Conservation (phyloP, 805 yeast genomes). For the Ogataea trehaloabstinens region DNA sequence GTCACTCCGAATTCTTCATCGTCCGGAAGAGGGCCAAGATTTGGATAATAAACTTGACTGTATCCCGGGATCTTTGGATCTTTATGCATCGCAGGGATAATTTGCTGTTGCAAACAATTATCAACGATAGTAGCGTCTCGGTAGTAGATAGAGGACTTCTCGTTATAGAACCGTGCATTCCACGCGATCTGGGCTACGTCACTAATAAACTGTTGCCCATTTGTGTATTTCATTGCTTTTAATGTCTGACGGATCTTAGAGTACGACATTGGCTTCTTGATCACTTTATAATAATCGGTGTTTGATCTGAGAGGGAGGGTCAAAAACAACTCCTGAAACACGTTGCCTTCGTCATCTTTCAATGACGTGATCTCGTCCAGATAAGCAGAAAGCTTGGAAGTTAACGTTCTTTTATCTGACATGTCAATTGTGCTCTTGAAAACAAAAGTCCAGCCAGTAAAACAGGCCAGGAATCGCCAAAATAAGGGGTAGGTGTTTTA, state of each 20-base stretch:
- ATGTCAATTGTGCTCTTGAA: constrained; percentile 13
- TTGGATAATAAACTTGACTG: constrained; percentile 49
- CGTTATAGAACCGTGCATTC: constrained; percentile 87
- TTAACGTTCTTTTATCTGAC: constrained; percentile 20
- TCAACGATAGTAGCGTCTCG: constrained; percentile 64
- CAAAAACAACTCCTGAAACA: constrained; percentile 48
- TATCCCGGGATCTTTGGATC: constrained; percentile 38
- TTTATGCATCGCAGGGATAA: constrained; percentile 46
- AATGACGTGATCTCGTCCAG: constrained; percentile 24
- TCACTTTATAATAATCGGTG: constrained; percentile 77
- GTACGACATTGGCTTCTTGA: constrained; percentile 79
- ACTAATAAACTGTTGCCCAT: constrained; percentile 65
- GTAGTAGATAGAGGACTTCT: constrained; percentile 64
- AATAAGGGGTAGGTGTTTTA: too few relatives aligned
- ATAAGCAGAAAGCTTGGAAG: constrained; percentile 11
- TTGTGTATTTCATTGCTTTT: constrained; percentile 50
- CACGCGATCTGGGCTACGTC: constrained; percentile 84
- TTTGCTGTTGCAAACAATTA: constrained; percentile 42
- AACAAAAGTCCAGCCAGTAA: constrained; percentile 12
- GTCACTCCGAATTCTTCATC: constrained; percentile 11
- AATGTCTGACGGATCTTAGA: constrained; percentile 64
- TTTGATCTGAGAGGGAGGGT: constrained; percentile 70
- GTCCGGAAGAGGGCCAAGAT: constrained; percentile 64
- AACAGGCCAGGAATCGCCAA: too few relatives aligned
- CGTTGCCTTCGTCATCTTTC: constrained; percentile 26